phyloP scores from a whole-genome alignment of 2,329 filamentous ascomycete genomes.

The Ceratocystis cacaofunesta region DNA sequence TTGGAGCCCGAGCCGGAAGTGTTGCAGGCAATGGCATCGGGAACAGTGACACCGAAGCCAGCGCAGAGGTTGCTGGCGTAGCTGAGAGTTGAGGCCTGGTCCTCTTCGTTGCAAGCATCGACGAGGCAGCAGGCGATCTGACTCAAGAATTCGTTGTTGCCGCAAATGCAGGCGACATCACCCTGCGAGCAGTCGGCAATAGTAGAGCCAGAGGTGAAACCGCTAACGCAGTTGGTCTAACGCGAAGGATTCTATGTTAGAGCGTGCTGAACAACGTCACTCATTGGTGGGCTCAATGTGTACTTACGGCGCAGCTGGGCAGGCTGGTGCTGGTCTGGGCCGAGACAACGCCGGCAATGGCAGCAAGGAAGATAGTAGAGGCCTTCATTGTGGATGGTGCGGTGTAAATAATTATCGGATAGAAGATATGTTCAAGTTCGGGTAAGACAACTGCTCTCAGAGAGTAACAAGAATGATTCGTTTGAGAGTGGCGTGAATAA shows the following conservation, averaged over 20 bases:
- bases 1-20: constrained; percentile 5
- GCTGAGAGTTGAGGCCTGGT: constrained; percentile 25
- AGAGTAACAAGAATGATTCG: background rate
- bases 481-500: constrained; percentile 1
- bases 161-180: constrained; percentile 30
- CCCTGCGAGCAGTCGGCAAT: constrained; percentile 28
- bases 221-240: constrained; percentile 25
- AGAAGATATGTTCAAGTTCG: background rate
- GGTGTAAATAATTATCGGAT: background rate
- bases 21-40: constrained; percentile 27
- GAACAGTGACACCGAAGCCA: constrained; percentile 25
- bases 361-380: constrained; percentile 22
- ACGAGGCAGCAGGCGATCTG: constrained; percentile 30
- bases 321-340: constrained; percentile 24
- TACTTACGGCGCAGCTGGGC: constrained; percentile 28
- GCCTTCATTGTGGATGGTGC: constrained; percentile 25
- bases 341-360: constrained; percentile 24
- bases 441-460: background rate
- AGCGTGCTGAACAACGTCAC: background rate
- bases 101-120: constrained; percentile 23
- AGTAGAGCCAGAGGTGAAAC: constrained; percentile 23
- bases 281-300: background rate
- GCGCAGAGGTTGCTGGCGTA: constrained; percentile 29
- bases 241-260: background rate
- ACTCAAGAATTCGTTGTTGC: constrained; percentile 27